Conservation (phyloP, 2,329 filamentous ascomycete species). For the Knufia petricola region DNA sequence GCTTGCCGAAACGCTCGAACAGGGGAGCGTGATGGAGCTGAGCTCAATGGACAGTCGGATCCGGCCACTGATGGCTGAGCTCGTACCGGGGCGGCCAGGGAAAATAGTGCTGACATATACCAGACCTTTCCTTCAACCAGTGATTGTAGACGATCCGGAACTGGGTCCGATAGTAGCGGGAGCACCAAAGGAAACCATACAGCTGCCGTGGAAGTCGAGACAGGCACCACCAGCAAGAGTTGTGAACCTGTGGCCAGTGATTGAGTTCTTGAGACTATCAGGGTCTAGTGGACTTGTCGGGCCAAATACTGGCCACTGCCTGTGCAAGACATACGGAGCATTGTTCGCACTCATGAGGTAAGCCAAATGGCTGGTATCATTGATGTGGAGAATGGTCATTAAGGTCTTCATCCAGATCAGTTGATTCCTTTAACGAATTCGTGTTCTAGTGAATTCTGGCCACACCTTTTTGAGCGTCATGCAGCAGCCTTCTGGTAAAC, state of each 20-base stretch:
- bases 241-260: conserved; percentile 6
- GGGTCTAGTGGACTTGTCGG: conserved; percentile 9
- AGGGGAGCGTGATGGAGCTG: conserved; percentile 5
- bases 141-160: conserved; percentile 1
- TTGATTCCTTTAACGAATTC: background rate
- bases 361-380: background rate
- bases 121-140: conserved; percentile 6
- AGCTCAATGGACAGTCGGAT: conserved; percentile 6
- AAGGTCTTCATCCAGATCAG: conserved; percentile 1
- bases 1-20: conserved; percentile 4
- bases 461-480: too few species aligned
- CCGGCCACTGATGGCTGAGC: conserved; percentile 6
- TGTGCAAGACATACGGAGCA: conserved; percentile 9
- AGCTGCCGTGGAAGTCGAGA: conserved; percentile 6
- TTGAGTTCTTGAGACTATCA: conserved; percentile 8
- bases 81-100: conserved; percentile 3
- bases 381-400: background rate
- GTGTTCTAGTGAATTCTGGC: too few species aligned
- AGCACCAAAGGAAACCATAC: background rate
- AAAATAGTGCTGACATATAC: conserved; percentile 7
- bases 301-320: conserved; percentile 7
- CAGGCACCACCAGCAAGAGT: conserved; percentile 5
- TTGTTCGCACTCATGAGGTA: conserved; percentile 10
- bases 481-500: too few species aligned
- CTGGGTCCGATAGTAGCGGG: conserved; percentile 4